Evolutionary conservation across 169 alveolate species (phyloP), one percentile per base, ranked within the genome.

Genomic region (Cryptosporidium sp.): DNA sequence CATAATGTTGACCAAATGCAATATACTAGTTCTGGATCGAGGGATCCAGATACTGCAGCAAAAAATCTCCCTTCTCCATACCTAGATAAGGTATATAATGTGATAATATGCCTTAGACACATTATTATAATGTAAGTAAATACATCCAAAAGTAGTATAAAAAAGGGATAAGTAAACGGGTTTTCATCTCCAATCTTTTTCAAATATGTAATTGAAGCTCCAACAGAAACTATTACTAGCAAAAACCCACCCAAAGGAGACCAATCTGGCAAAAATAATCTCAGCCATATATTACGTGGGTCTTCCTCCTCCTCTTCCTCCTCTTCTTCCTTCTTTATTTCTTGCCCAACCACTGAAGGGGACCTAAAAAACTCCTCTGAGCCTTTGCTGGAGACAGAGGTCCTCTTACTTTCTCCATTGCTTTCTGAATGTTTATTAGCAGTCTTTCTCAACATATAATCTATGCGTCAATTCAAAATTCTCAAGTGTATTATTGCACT

Each of bases 251-350:
- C 89, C 21, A 80, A 41, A n/a, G 89, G 89, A 61, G 89, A 80
- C 68, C 35, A 80, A 48, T 80, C 89, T 62, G 89, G 89, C 10
- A 80, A 43, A 39, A 80, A 80, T 26, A 80, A 12, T 16, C 67
- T 59, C 12, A 80, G 23, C 89, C 89, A 80, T 26, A 80, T 80
- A 45, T 65, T 80, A 9, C 89, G 61, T 18, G 89, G 89, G 21
- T 80, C 75, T 43, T 80, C 89, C 51, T 80, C 89, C 16, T 80
- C 89, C 50, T 80, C 89, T n/a, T 80, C 89, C 31, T 80, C 89
- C 23, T 80, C 89, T 18, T 80, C 89, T 65, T 80, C 89, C 41
- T 80, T 80, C 41, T 80, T 80, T 21, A 65, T 50, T 21, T 80
- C 89, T 39, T 80, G 89, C 3, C 75, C 89, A 37, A 80, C 89